Percentiles rank a stretch among this genome's conserved stretches.
These are phyloP conservation scores for Pyrus bretschneideri DNA, from an alignment of 306 rosid species.

Conservation along the genomic window DNA sequence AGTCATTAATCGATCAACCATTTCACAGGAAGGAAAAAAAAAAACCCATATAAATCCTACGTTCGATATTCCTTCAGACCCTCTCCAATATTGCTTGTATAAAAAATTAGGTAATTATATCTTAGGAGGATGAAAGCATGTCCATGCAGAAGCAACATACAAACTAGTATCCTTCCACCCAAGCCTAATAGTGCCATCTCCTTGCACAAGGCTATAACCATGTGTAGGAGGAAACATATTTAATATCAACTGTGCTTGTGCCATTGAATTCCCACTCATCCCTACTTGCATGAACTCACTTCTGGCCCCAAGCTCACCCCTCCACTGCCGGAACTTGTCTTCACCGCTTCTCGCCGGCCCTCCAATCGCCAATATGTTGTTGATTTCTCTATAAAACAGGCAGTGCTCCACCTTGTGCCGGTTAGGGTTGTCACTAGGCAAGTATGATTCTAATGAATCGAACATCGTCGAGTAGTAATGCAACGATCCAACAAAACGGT, in stretches of 20 bases:
- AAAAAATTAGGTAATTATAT: background rate
- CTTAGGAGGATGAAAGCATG: conserved; percentile 29
- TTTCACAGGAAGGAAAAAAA: too few relatives aligned
- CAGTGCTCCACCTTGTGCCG: conserved; percentile 59
- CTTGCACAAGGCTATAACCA: conserved; percentile 67
- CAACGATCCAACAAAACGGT: conserved; percentile 74
- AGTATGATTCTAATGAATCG: conserved; percentile 63
- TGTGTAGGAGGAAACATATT: conserved; percentile 55
- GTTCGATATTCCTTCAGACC: background rate
- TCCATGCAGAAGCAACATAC: conserved; percentile 93
- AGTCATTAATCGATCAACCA: too few relatives aligned
- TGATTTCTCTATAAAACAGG: conserved; percentile 51
- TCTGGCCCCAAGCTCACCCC: conserved; percentile 46
- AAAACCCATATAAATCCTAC: too few relatives aligned
- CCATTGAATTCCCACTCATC: conserved; percentile 74
- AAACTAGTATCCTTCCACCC: conserved; percentile 84
- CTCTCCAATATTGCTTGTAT: background rate
- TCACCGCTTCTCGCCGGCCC: conserved; percentile 80
- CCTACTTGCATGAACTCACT: conserved; percentile 49
- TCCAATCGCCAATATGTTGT: conserved; percentile 74
- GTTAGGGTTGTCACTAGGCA: conserved; percentile 41
- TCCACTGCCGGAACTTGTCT: conserved; percentile 70
- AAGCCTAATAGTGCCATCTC: conserved; percentile 69
- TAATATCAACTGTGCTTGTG: conserved; percentile 77
- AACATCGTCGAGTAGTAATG: conserved; percentile 85